Evolutionary conservation across 345 rosid species (phyloP).

Genomic region (Syzygium grande): DNA sequence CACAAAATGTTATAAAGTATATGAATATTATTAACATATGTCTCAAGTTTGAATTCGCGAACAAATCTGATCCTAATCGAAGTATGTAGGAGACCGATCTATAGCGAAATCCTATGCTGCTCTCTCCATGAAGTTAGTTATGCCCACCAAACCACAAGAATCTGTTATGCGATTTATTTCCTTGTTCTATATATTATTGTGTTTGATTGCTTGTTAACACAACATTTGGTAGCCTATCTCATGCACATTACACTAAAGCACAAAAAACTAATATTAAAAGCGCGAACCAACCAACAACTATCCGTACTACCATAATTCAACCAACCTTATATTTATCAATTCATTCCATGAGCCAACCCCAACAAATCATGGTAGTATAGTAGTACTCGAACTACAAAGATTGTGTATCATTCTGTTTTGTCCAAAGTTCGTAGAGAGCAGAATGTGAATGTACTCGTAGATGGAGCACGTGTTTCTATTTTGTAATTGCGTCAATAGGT

Average conservation of each 20-base stretch:
- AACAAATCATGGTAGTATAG: neutral
- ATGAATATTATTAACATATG: too few species aligned
- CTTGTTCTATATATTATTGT: too few species aligned
- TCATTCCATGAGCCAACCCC: slow-evolving; percentile 13
- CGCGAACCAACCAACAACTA: slow-evolving; percentile 17
- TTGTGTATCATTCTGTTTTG: neutral
- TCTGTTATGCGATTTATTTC: too few species aligned
- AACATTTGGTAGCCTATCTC: slow-evolving; percentile 23
- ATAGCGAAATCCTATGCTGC: too few species aligned
- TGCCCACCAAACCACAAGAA: too few species aligned
- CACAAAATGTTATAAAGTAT: too few species aligned
- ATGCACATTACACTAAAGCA: neutral
- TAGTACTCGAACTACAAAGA: neutral
- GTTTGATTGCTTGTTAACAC: too few species aligned
- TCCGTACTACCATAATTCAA: slow-evolving; percentile 9
- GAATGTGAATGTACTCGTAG: neutral
- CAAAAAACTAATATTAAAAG: neutral
- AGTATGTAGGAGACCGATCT: too few species aligned
- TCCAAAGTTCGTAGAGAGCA: neutral
- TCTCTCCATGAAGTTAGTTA: too few species aligned
- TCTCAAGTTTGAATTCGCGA: too few species aligned
- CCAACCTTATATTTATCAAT: slow-evolving; percentile 27
- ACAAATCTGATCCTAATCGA: too few species aligned
- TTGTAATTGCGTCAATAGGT: neutral
- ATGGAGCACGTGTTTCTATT: neutral